phyloP scores from a whole-genome alignment of 495 filamentous ascomycete species.

The Aspergillus sparsus region DNA sequence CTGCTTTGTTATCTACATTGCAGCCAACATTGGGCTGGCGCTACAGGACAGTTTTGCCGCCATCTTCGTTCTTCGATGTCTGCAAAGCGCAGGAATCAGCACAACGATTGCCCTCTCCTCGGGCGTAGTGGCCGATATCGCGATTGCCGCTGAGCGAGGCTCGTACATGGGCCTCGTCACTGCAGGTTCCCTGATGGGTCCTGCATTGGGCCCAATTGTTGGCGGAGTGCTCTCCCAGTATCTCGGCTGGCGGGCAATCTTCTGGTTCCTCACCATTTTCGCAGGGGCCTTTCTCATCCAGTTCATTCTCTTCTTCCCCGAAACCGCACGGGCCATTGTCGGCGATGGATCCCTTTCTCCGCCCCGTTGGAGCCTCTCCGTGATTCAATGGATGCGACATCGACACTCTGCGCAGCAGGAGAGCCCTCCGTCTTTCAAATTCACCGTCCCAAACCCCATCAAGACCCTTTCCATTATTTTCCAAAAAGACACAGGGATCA shows the following conservation, averaged over 20 bases:
- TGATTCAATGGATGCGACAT: not conserved
- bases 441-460: constrained; percentile 70
- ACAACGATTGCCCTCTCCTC: constrained; percentile 46
- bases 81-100: constrained; percentile 53
- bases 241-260: constrained; percentile 70
- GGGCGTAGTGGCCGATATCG: constrained; percentile 45
- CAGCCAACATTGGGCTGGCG: constrained; percentile 51
- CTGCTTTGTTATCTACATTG: constrained; percentile 49
- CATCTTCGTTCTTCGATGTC: constrained; percentile 48
- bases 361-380: constrained; percentile 12
- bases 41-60: constrained; percentile 49
- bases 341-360: constrained; percentile 40
- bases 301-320: constrained; percentile 41
- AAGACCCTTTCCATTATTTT: constrained; percentile 64
- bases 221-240: constrained; percentile 66
- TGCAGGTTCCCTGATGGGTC: constrained; percentile 41
- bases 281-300: constrained; percentile 41
- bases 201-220: constrained; percentile 60
- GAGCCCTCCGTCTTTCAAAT: constrained; percentile 30
- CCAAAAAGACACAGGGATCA: constrained; percentile 51
- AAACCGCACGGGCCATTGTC: constrained; percentile 49
- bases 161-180: constrained; percentile 43
- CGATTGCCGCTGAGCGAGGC: constrained; percentile 45
- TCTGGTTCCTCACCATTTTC: constrained; percentile 72
- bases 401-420: not conserved